A percentile compares a stretch with the other conserved stretches of the same genome.
Evolutionary conservation across 352 stramenopile genomes (phyloP).

Genomic region (Blastocystis sp.): DNA sequence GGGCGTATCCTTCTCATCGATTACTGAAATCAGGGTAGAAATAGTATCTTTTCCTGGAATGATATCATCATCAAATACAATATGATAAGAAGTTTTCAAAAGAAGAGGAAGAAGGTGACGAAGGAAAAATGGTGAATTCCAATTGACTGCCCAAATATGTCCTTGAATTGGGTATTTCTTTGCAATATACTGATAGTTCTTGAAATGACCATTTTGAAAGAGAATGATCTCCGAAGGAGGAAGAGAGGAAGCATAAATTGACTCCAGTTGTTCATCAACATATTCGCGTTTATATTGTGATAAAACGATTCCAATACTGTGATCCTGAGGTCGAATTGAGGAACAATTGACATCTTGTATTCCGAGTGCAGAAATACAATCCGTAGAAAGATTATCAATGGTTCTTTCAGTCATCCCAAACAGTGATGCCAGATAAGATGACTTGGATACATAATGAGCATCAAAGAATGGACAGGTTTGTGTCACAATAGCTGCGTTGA

Average conservation of each 20-base stretch:
- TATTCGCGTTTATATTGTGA: slow-evolving; percentile 47
- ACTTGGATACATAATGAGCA: not conserved
- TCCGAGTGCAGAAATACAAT: not conserved
- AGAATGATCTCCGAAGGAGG: not conserved
- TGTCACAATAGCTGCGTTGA: not conserved
- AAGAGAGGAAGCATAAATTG: not conserved
- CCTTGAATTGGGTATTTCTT: not conserved
- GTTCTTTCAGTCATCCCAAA: not conserved
- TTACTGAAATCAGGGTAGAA: not conserved
- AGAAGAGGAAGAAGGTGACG: slow-evolving; percentile 29
- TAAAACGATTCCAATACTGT: not conserved
- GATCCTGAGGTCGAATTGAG: not conserved
- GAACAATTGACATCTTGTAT: not conserved
- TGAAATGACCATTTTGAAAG: slow-evolving; percentile 15
- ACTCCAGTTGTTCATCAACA: slow-evolving; percentile 7
- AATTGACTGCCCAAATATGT: slow-evolving; percentile 37
- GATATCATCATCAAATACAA: slow-evolving; percentile 49
- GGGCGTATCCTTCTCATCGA: not conserved
- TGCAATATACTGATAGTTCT: not conserved
- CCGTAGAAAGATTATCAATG: not conserved
- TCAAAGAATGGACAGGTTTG: not conserved
- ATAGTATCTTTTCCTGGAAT: slow-evolving; percentile 12
- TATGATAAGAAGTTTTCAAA: slow-evolving; percentile 3
- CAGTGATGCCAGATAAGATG: not conserved
- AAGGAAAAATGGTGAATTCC: slow-evolving; percentile 45